A percentile compares a stretch with the other conserved stretches of the same genome.
These are phyloP conservation scores for Blastocladiella emersonii DNA, from an alignment of 371 early-diverging fungal genomes.

Conservation along the genomic window DNA sequence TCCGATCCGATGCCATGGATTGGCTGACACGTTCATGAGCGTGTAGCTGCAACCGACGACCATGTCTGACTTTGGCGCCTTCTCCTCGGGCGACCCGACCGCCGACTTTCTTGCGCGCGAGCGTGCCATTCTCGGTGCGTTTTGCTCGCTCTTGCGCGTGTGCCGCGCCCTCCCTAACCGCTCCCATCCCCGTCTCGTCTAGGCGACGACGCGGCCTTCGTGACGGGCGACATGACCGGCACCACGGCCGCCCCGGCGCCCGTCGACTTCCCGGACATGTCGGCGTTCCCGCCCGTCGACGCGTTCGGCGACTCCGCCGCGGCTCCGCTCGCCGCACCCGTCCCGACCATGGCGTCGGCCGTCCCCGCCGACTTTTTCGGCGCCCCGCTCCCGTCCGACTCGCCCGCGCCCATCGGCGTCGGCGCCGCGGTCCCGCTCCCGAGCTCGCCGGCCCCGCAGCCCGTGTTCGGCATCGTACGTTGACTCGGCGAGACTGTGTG, in stretches of 20 bases:
- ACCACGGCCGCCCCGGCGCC: constrained; percentile 5
- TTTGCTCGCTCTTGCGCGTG: not conserved
- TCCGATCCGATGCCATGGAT: too few species aligned
- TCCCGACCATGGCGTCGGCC: too few species aligned
- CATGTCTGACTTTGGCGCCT: constrained; percentile 44
- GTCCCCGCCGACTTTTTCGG: too few species aligned
- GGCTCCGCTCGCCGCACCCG: constrained; percentile 4
- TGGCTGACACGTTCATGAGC: too few species aligned
- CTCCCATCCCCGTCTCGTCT: not conserved
- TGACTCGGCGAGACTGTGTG: too few species aligned
- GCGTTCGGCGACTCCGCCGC: constrained; percentile 17
- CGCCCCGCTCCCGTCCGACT: too few species aligned
- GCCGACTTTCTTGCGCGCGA: constrained; percentile 88
- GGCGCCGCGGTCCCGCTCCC: not conserved
- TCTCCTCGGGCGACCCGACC: constrained; percentile 55
- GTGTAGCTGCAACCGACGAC: not conserved
- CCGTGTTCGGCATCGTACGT: too few species aligned
- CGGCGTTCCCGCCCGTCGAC: constrained; percentile 10
- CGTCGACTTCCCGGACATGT: not conserved
- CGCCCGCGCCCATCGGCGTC: not conserved
- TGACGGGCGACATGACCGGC: constrained; percentile 17
- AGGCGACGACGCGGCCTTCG: constrained; percentile 60
- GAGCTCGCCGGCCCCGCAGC: not conserved
- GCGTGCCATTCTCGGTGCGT: constrained; percentile 49
- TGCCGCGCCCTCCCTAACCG: not conserved